These are phyloP conservation scores for Xylariales sp. DNA, from an alignment of 2,329 filamentous ascomycete genomes.

Conservation along the genomic window DNA sequence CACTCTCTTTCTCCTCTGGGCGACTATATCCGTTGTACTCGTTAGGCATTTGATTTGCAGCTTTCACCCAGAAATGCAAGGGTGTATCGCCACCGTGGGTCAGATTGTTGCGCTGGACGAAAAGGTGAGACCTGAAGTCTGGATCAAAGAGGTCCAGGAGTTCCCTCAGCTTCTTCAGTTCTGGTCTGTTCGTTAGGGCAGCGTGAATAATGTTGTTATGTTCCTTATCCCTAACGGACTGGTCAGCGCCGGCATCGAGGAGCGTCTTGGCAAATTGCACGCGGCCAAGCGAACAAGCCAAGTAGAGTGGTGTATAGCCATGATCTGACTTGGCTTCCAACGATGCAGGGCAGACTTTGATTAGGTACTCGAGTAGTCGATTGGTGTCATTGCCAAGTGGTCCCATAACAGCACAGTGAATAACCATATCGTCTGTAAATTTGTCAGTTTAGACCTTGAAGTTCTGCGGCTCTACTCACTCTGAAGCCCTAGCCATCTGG, in stretches of 20 bases:
- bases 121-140: slow-evolving; percentile 51
- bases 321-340: slow-evolving; percentile 56
- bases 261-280: slow-evolving; percentile 55
- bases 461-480: too few relatives aligned
- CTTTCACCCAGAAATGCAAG: slow-evolving; percentile 54
- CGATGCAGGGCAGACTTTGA: slow-evolving; percentile 55
- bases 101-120: slow-evolving; percentile 52
- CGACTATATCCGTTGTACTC: slow-evolving; percentile 11
- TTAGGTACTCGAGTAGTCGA: slow-evolving; percentile 60
- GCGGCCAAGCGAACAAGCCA: slow-evolving; percentile 57
- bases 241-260: slow-evolving; percentile 64
- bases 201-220: slow-evolving; percentile 68
- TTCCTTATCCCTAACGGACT: slow-evolving; percentile 54
- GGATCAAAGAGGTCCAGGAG: slow-evolving; percentile 56
- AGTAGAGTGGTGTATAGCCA: slow-evolving; percentile 62
- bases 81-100: slow-evolving; percentile 55
- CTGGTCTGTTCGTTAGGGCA: slow-evolving; percentile 33
- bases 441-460: background rate
- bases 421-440: slow-evolving; percentile 50
- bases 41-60: slow-evolving; percentile 12
- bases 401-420: slow-evolving; percentile 61
- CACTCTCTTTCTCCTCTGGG: slow-evolving; percentile 16
- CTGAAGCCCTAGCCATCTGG: slow-evolving; percentile 56
- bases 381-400: slow-evolving; percentile 35
- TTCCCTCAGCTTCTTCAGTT: slow-evolving; percentile 30